A percentile compares a stretch with the other conserved stretches of the same genome.
phyloP scores from a whole-genome alignment of 2,329 filamentous ascomycete genomes.

The Paradendryphiella salina region DNA sequence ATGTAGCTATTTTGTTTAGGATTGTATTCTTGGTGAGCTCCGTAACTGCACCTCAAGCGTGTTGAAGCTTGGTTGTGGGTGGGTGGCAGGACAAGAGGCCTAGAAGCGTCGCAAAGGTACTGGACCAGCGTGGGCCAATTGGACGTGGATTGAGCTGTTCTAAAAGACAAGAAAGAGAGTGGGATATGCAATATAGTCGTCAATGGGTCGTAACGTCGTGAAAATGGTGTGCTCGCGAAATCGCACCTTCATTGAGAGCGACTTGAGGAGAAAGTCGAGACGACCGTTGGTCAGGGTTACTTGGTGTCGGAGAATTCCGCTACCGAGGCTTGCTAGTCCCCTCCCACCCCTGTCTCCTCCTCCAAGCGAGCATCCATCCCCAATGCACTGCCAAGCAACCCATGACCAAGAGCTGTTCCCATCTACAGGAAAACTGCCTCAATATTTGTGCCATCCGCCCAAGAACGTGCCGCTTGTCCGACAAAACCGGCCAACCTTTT shows the following conservation, averaged over 20 bases:
- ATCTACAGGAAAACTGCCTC: no score
- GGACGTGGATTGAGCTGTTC: background rate
- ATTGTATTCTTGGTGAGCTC: background rate
- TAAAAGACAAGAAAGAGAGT: conserved; percentile 19
- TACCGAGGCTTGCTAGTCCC: conserved; percentile 8
- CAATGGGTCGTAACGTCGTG: conserved; percentile 41
- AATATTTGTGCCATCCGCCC: background rate
- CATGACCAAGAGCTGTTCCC: no score
- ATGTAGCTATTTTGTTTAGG: background rate
- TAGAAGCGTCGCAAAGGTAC: conserved; percentile 10
- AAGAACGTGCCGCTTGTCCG: background rate
- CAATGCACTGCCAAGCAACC: background rate
- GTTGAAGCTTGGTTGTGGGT: conserved; percentile 17
- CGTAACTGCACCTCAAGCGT: conserved; percentile 8
- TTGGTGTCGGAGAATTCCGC: conserved; percentile 22
- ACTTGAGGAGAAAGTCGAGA: conserved; percentile 24
- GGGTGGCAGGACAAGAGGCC: conserved; percentile 10
- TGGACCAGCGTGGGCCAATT: conserved; percentile 4
- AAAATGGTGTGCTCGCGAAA: conserved; percentile 19
- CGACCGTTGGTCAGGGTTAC: conserved; percentile 9
- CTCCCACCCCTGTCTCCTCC: background rate
- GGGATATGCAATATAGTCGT: conserved; percentile 29
- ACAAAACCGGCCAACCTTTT: background rate
- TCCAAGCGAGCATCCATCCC: background rate
- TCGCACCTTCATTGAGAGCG: conserved; percentile 12